These are phyloP conservation scores for Halophytophthora polymorphica DNA, from an alignment of 352 stramenopile genomes.

Conservation along the genomic window DNA sequence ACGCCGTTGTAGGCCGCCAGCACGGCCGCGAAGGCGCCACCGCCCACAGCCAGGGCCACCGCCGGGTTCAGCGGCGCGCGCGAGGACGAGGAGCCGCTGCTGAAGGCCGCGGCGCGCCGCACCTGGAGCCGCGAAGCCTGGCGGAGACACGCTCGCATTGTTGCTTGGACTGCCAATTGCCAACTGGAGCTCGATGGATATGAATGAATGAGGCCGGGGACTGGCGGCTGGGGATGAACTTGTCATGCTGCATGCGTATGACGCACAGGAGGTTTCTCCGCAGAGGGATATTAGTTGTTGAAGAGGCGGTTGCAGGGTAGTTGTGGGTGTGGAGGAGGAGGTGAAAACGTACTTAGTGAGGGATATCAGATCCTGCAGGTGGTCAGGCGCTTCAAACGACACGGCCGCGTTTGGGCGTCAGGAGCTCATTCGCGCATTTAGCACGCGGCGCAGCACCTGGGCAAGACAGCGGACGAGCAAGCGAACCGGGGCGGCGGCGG, in stretches of 20 bases:
- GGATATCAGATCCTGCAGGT: too few species aligned
- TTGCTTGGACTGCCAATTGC: neutral
- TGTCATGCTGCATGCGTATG: too few species aligned
- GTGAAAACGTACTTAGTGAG: too few species aligned
- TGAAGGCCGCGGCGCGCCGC: conserved; percentile 13
- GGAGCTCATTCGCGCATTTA: conserved; percentile 5
- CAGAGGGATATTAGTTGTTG: too few species aligned
- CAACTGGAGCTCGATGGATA: conserved; percentile 19
- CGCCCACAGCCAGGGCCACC: conserved; percentile 37
- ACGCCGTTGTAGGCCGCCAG: conserved; percentile 64
- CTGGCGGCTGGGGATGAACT: too few species aligned
- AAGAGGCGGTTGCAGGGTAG: too few species aligned
- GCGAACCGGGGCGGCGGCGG: neutral
- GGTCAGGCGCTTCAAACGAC: neutral
- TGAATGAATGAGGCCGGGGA: neutral
- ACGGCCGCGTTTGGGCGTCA: neutral
- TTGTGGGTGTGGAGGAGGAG: too few species aligned
- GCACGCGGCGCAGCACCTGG: neutral
- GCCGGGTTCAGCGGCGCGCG: conserved; percentile 20
- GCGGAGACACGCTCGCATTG: conserved; percentile 18
- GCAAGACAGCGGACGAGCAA: neutral
- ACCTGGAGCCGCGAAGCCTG: conserved; percentile 3
- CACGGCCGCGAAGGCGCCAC: conserved; percentile 50
- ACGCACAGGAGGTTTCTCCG: too few species aligned
- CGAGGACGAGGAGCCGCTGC: conserved; percentile 5